phyloP scores from a whole-genome alignment of 2,329 filamentous ascomycete species.

The Trematosphaeria pertusa region DNA sequence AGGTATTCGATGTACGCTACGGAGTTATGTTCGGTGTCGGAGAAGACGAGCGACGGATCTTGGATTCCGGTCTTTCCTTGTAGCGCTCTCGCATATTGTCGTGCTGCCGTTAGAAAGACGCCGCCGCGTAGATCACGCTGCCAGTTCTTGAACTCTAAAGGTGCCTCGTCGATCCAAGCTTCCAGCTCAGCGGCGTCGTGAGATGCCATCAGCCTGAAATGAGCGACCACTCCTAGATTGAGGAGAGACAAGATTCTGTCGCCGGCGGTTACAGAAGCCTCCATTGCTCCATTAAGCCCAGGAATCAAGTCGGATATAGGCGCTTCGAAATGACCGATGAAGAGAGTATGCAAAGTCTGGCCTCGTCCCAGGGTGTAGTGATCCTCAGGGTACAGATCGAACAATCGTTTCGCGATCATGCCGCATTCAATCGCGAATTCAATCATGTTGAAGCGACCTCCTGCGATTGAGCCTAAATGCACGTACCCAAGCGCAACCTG shows the following conservation, averaged over 20 bases:
- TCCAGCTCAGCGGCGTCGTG: conserved; percentile 75
- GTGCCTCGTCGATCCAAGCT: conserved; percentile 73
- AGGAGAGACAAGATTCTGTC: conserved; percentile 76
- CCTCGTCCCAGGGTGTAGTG: conserved; percentile 70
- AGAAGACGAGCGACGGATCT: conserved; percentile 65
- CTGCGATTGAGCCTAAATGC: conserved; percentile 70
- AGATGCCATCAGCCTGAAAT: conserved; percentile 72
- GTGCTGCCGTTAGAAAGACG: conserved; percentile 68
- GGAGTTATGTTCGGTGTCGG: conserved; percentile 71
- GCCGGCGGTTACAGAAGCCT: conserved; percentile 70
- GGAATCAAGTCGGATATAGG: conserved; percentile 65
- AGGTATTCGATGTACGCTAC: conserved; percentile 61
- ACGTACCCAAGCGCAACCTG: conserved; percentile 74
- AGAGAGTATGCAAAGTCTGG: conserved; percentile 72
- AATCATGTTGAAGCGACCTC: conserved; percentile 74
- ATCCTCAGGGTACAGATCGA: conserved; percentile 64
- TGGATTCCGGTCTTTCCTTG: conserved; percentile 73
- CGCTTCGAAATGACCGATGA: conserved; percentile 72
- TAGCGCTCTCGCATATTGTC: conserved; percentile 72
- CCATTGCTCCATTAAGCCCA: conserved; percentile 69
- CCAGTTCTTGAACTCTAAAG: conserved; percentile 77
- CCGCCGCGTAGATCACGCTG: conserved; percentile 74
- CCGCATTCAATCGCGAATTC: conserved; percentile 72
- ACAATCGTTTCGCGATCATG: conserved; percentile 66
- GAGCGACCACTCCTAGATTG: conserved; percentile 71